Conservation (phyloP, 2,329 filamentous ascomycete genomes). For the Stemphylium beticola region DNA sequence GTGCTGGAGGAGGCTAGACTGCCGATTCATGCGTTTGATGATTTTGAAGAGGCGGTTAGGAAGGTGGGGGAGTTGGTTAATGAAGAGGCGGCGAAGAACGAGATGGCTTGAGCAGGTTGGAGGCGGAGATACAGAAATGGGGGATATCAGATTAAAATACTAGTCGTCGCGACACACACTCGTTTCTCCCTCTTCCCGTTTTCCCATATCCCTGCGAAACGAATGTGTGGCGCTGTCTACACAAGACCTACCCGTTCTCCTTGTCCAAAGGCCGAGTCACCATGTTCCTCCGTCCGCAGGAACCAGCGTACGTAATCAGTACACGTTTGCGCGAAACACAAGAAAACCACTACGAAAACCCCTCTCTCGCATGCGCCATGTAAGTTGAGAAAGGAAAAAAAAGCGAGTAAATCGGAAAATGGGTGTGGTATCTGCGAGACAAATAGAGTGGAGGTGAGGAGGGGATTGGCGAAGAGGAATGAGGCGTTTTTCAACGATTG, state of each 20-base stretch:
- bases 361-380: slow-evolving; percentile 15
- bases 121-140: neutral
- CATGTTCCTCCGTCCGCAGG: slow-evolving; percentile 11
- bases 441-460: slow-evolving; percentile 12
- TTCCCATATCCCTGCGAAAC: slow-evolving; percentile 13
- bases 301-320: slow-evolving; percentile 9
- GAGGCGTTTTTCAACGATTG: neutral
- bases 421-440: slow-evolving; percentile 23
- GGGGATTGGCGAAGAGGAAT: neutral
- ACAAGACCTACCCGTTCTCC: neutral
- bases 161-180: slow-evolving; percentile 17
- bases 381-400: neutral
- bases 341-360: neutral
- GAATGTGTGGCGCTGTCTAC: slow-evolving; percentile 17
- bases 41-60: slow-evolving; percentile 70
- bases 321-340: slow-evolving; percentile 10
- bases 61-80: slow-evolving; percentile 43
- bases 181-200: neutral
- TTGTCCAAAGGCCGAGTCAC: slow-evolving; percentile 9
- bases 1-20: slow-evolving; percentile 73
- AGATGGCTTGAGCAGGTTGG: too few species aligned
- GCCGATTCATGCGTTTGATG: slow-evolving; percentile 73
- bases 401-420: slow-evolving; percentile 6
- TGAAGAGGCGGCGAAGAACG: slow-evolving; percentile 3
- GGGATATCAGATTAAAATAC: slow-evolving; percentile 32